These are phyloP conservation scores for Sphaceloma murrayae DNA, from an alignment of 2,329 filamentous ascomycete species.

Conservation along the genomic window DNA sequence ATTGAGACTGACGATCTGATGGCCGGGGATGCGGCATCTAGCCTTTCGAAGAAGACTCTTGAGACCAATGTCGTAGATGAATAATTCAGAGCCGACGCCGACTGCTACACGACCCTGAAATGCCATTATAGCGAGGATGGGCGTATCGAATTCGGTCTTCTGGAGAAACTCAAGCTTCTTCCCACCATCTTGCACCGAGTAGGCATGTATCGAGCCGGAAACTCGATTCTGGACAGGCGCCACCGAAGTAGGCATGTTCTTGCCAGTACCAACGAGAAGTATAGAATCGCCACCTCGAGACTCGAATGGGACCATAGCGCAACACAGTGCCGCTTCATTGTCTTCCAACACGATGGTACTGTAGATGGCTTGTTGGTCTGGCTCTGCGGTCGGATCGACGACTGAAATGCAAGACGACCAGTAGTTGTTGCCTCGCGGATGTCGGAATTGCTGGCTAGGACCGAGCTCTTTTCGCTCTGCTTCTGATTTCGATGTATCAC, in stretches of 20 bases:
- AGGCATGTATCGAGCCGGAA: slow-evolving; percentile 77
- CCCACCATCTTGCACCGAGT: slow-evolving; percentile 81
- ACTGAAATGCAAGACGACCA: slow-evolving; percentile 96
- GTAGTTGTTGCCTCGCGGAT: slow-evolving; percentile 69
- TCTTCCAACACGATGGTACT: slow-evolving; percentile 73
- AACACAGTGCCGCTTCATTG: slow-evolving; percentile 85
- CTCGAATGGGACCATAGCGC: slow-evolving; percentile 73
- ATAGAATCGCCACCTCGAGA: slow-evolving; percentile 84
- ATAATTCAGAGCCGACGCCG: slow-evolving; percentile 73
- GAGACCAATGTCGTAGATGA: slow-evolving; percentile 88
- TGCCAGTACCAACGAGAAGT: slow-evolving; percentile 87
- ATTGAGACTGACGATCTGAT: slow-evolving; percentile 79
- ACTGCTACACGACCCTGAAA: slow-evolving; percentile 86
- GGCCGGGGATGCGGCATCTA: slow-evolving; percentile 24
- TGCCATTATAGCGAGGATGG: slow-evolving; percentile 76
- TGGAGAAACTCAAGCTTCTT: slow-evolving; percentile 86
- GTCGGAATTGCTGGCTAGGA: slow-evolving; percentile 79
- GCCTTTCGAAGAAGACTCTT: slow-evolving; percentile 86
- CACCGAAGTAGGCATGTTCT: slow-evolving; percentile 53
- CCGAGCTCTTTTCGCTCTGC: slow-evolving; percentile 61
- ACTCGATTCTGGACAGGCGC: slow-evolving; percentile 20
- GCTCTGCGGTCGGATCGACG: slow-evolving; percentile 61
- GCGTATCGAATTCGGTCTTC: slow-evolving; percentile 85
- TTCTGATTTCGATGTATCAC: slow-evolving; percentile 50
- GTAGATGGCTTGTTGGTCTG: slow-evolving; percentile 45